These are phyloP conservation scores for Crithidia acanthocephali DNA, from an alignment of 208 protist genomes.

Conservation along the genomic window DNA sequence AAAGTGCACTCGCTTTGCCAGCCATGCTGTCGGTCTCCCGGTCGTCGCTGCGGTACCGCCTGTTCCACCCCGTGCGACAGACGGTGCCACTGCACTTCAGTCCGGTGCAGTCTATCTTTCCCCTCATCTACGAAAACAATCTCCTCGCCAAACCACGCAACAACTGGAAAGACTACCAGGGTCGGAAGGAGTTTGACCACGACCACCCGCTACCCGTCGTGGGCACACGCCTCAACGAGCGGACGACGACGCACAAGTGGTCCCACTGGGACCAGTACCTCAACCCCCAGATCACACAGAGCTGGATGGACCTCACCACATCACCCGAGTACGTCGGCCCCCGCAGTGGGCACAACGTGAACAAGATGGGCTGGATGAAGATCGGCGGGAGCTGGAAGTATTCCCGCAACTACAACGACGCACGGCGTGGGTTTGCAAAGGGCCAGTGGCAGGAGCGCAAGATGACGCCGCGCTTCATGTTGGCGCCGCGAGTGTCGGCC, in stretches of 20 bases:
- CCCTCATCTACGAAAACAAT: slow-evolving; percentile 91
- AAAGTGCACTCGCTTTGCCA: not conserved
- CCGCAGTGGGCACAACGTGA: slow-evolving; percentile 85
- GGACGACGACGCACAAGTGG: slow-evolving; percentile 82
- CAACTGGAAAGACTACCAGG: slow-evolving; percentile 84
- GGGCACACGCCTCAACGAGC: slow-evolving; percentile 72
- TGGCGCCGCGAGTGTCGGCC: slow-evolving; percentile 85
- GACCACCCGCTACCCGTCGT: slow-evolving; percentile 87
- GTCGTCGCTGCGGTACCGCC: slow-evolving; percentile 49
- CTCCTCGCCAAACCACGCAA: slow-evolving; percentile 82
- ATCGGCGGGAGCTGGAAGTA: slow-evolving; percentile 92
- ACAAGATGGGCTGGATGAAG: slow-evolving; percentile 93
- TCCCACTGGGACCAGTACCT: slow-evolving; percentile 90
- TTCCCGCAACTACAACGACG: slow-evolving; percentile 82
- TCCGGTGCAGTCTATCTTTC: slow-evolving; percentile 81
- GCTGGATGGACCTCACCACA: slow-evolving; percentile 66
- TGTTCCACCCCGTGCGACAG: slow-evolving; percentile 78
- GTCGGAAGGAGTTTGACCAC: slow-evolving; percentile 79
- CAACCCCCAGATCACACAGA: slow-evolving; percentile 83
- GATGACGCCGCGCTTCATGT: slow-evolving; percentile 92
- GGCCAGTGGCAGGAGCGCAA: slow-evolving; percentile 92
- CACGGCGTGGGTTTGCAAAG: slow-evolving; percentile 71
- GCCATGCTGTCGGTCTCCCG: slow-evolving; percentile 23
- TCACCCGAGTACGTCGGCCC: slow-evolving; percentile 87
- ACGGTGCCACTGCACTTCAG: slow-evolving; percentile 78